Conservation (phyloP, 805 yeast species). For the Monosporozyma siamensis region DNA sequence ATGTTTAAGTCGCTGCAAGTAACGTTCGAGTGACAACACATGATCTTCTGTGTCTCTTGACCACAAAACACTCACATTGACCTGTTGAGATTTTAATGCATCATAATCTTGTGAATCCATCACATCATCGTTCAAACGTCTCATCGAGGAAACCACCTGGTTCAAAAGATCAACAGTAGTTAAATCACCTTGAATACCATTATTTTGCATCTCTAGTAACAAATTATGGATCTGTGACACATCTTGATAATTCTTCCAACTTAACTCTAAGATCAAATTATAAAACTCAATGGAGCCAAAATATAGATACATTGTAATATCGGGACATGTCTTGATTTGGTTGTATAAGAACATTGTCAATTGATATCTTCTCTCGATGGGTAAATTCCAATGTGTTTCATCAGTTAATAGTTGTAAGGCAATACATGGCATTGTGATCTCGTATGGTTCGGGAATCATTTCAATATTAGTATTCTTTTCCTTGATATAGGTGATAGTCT, state of each 20-base stretch:
- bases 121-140: conserved; percentile 20
- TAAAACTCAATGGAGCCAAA: conserved; percentile 27
- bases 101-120: too few relatives aligned
- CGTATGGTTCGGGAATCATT: conserved; percentile 23
- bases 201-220: conserved; percentile 25
- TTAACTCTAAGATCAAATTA: conserved; percentile 20
- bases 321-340: conserved; percentile 20
- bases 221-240: conserved; percentile 14
- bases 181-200: conserved; percentile 27
- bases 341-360: conserved; percentile 22
- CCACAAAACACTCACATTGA: conserved; percentile 18
- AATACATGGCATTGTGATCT: conserved; percentile 21
- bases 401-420: conserved; percentile 15
- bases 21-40: conserved; percentile 16
- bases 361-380: conserved; percentile 20
- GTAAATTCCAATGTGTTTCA: conserved; percentile 10
- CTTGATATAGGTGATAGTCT: conserved; percentile 13
- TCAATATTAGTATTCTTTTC: conserved; percentile 7
- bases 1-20: conserved; percentile 7
- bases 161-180: conserved; percentile 22
- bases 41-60: conserved; percentile 18
- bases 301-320: conserved; percentile 22
- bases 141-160: conserved; percentile 10
- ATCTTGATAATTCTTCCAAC: conserved; percentile 26
- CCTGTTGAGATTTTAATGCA: too few relatives aligned